These are phyloP conservation scores for Venturia aucupariae DNA, from an alignment of 2,329 filamentous ascomycete species.

Conservation along the genomic window DNA sequence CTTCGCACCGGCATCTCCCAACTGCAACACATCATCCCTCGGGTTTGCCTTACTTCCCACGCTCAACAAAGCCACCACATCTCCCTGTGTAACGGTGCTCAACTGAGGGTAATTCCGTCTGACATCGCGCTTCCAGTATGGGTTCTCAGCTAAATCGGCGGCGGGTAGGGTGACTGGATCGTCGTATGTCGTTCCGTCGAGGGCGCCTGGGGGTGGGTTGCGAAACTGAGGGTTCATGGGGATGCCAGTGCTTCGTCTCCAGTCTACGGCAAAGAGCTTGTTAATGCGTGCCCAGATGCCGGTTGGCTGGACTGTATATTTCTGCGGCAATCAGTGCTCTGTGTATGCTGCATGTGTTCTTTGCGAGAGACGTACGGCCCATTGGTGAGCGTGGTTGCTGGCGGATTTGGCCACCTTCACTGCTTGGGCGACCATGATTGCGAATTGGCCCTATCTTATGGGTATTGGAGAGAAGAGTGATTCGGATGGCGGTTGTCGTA, in stretches of 20 bases:
- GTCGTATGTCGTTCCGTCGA: conserved; percentile 63
- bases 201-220: conserved; percentile 67
- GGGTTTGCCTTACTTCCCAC: conserved; percentile 75
- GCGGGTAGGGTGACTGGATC: conserved; percentile 80
- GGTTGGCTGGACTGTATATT: conserved; percentile 87
- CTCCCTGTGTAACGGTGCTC: conserved; percentile 71
- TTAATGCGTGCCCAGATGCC: conserved; percentile 84
- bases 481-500: background rate
- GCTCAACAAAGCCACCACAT: conserved; percentile 75
- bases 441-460: background rate
- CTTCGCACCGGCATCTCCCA: conserved; percentile 63
- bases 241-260: conserved; percentile 81
- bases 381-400: background rate
- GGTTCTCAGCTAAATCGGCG: conserved; percentile 80
- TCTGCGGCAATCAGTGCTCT: conserved; percentile 47
- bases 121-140: conserved; percentile 91
- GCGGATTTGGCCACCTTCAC: conserved; percentile 10
- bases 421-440: conserved; percentile 7
- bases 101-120: conserved; percentile 74
- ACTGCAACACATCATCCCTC: conserved; percentile 65
- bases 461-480: background rate
- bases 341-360: background rate
- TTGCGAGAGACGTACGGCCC: conserved; percentile 1
- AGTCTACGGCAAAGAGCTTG: conserved; percentile 68
- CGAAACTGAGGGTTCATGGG: conserved; percentile 91